Evolutionary conservation across 2,329 filamentous ascomycete species (phyloP).

Genomic region (Fonsecaea pugnacius): DNA sequence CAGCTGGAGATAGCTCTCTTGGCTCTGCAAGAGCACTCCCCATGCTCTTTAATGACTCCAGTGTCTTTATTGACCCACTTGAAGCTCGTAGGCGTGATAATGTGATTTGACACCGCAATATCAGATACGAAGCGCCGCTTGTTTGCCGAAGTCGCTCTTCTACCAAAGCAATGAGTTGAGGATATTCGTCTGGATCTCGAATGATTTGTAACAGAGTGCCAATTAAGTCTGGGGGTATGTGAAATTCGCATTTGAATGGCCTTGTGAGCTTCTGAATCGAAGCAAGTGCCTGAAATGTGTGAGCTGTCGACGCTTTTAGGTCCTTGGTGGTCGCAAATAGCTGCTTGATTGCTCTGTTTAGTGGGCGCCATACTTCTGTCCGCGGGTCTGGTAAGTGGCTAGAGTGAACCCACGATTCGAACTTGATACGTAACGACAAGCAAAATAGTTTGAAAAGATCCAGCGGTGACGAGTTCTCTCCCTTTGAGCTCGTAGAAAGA

Average conservation of each 20-base stretch:
- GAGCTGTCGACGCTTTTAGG: background rate
- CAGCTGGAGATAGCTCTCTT: constrained; percentile 2
- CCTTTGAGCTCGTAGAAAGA: constrained; percentile 13
- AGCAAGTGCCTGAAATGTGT: background rate
- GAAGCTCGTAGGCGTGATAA: constrained; percentile 15
- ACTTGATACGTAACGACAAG: constrained; percentile 50
- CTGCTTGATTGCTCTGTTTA: constrained; percentile 46
- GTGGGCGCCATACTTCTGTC: constrained; percentile 51
- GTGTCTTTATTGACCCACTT: background rate
- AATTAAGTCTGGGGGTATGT: constrained; percentile 19
- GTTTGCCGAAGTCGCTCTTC: constrained; percentile 18
- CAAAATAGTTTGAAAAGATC: constrained; percentile 36
- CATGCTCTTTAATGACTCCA: constrained; percentile 10
- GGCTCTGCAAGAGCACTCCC: constrained; percentile 6
- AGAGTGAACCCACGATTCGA: constrained; percentile 49
- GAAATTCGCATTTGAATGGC: background rate
- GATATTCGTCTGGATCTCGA: background rate
- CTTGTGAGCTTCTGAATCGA: constrained; percentile 17
- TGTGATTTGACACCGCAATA: constrained; percentile 20
- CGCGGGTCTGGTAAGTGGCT: constrained; percentile 48
- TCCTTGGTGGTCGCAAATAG: constrained; percentile 3
- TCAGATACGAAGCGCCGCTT: background rate
- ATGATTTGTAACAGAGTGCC: constrained; percentile 16
- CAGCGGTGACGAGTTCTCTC: background rate
- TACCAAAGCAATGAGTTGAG: constrained; percentile 11